Percentiles rank a stretch among this genome's conserved stretches.
These are phyloP conservation scores for Trichoderma endophyticum DNA, from an alignment of 2,329 filamentous ascomycete species.

Conservation along the genomic window DNA sequence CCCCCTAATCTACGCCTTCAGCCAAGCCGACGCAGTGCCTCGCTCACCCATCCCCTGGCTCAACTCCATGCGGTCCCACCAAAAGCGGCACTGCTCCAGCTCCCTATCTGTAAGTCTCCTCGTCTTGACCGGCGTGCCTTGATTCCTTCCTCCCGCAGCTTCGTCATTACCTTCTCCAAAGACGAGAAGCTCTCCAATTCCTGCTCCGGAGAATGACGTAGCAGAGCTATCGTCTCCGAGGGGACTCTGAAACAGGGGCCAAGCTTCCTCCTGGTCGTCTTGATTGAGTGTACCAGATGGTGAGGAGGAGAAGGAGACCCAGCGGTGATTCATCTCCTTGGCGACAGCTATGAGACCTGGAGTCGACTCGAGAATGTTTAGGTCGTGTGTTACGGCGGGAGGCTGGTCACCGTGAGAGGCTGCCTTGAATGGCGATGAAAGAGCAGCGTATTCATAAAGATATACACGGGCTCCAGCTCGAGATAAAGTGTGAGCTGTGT, in stretches of 20 bases:
- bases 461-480: slow-evolving; percentile 40
- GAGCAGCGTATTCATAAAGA: slow-evolving; percentile 59
- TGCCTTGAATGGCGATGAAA: slow-evolving; percentile 34
- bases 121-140: slow-evolving; percentile 44
- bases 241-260: slow-evolving; percentile 45
- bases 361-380: slow-evolving; percentile 30
- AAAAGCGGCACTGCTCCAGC: slow-evolving; percentile 53
- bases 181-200: slow-evolving; percentile 44
- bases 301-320: slow-evolving; percentile 38
- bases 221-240: slow-evolving; percentile 27
- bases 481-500: slow-evolving; percentile 48
- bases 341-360: slow-evolving; percentile 40
- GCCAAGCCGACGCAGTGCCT: slow-evolving; percentile 10
- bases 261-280: slow-evolving; percentile 26
- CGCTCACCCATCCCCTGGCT: slow-evolving; percentile 28
- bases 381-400: slow-evolving; percentile 43
- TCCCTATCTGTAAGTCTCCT: slow-evolving; percentile 43
- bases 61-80: slow-evolving; percentile 52
- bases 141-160: slow-evolving; percentile 35
- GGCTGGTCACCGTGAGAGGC: slow-evolving; percentile 50
- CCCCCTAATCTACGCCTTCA: neutral
- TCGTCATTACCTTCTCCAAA: slow-evolving; percentile 62
- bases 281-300: slow-evolving; percentile 23
- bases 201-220: slow-evolving; percentile 25
- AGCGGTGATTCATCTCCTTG: slow-evolving; percentile 43